Percentiles rank a stretch among this genome's conserved stretches.
Evolutionary conservation across 768 basidiomycete genomes (phyloP).

Genomic region (Suillus ampliporus): DNA sequence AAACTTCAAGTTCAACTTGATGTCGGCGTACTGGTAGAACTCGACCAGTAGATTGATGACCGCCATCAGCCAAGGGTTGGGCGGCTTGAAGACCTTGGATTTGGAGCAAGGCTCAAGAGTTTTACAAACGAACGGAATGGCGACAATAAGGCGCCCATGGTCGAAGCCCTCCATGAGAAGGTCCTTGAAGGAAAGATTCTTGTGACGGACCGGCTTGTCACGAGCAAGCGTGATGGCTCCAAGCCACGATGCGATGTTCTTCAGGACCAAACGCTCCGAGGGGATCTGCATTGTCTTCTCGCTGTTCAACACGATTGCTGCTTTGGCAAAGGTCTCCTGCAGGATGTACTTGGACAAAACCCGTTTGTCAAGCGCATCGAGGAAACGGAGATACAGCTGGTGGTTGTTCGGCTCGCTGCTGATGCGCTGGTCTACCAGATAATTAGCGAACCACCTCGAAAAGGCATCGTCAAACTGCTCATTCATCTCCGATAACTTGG

Average conservation of each 20-base stretch:
- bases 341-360: conserved; percentile 76
- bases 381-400: conserved; percentile 89
- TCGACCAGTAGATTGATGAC: conserved; percentile 91
- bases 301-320: conserved; percentile 84
- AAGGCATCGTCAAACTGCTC: conserved; percentile 83
- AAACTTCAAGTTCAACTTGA: conserved; percentile 96
- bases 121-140: conserved; percentile 98
- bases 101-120: conserved; percentile 88
- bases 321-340: conserved; percentile 94
- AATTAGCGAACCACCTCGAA: conserved; percentile 96
- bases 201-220: conserved; percentile 90
- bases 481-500: conserved; percentile 86
- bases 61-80: conserved; percentile 99
- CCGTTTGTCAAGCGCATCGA: conserved; percentile 80
- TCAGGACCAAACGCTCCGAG: conserved; percentile 84
- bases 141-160: conserved; percentile 86
- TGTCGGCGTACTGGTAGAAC: conserved; percentile 95
- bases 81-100: conserved; percentile 92
- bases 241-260: conserved; percentile 96
- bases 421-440: conserved; percentile 94
- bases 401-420: conserved; percentile 98
- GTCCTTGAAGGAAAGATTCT: conserved; percentile 96
- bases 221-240: conserved; percentile 92
- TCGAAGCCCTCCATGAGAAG: conserved; percentile 97
- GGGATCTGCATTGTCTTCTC: conserved; percentile 88